phyloP scores from a whole-genome alignment of 306 rosid species.

The Heteromeles arbutifolia region DNA sequence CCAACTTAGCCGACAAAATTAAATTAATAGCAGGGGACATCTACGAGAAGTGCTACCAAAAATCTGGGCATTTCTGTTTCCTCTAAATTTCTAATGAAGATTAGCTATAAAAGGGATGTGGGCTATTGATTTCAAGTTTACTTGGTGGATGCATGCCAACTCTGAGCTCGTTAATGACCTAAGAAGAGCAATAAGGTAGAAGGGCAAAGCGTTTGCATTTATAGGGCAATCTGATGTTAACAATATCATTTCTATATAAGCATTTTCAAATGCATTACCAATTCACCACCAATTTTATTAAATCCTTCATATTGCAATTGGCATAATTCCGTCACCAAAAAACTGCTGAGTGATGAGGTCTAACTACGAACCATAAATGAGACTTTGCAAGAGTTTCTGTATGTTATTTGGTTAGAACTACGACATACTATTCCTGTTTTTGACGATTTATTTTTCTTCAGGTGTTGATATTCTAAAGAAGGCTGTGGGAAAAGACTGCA shows the following conservation, averaged over 20 bases:
- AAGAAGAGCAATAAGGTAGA: background rate
- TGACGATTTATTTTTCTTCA: slow-evolving; percentile 21
- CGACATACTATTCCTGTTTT: background rate
- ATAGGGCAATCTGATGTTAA: background rate
- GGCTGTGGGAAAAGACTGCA: slow-evolving; percentile 91
- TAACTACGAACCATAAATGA: background rate
- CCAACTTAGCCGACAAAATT: background rate
- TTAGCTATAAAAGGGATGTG: background rate
- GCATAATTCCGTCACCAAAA: background rate
- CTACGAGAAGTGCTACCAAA: background rate
- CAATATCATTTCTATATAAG: background rate
- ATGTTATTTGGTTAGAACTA: background rate
- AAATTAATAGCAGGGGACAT: background rate
- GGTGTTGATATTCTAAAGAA: slow-evolving; percentile 90
- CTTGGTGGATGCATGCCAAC: background rate
- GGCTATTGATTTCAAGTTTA: background rate
- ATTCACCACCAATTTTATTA: background rate
- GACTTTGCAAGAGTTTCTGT: background rate
- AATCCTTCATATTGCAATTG: background rate
- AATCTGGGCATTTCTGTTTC: background rate
- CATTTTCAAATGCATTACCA: background rate
- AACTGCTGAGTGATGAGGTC: background rate
- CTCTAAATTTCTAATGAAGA: background rate
- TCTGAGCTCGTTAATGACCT: background rate
- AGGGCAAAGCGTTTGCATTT: background rate